Evolutionary conservation across 1,284 basidiomycete species (phyloP).

Genomic region (Naganishia sp.): DNA sequence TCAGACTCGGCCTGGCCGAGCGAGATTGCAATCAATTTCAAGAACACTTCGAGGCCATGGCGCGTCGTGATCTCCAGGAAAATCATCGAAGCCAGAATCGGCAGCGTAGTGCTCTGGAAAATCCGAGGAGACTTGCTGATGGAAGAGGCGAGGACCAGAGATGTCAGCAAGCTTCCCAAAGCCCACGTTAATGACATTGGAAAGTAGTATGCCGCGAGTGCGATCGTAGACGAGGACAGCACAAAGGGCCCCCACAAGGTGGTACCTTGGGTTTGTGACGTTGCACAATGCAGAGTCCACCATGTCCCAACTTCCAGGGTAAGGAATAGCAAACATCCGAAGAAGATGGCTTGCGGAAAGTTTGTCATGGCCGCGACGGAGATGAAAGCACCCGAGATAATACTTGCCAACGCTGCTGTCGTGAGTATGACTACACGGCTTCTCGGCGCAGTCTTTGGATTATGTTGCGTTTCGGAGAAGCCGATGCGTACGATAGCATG

Average conservation of each 20-base stretch:
- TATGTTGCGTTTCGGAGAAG: neutral
- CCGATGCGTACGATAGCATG: neutral
- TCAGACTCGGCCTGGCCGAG: neutral
- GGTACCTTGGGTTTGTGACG: neutral
- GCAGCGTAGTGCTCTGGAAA: neutral
- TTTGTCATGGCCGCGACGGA: constrained; percentile 83
- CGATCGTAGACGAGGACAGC: neutral
- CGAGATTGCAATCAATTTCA: neutral
- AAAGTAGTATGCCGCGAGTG: neutral
- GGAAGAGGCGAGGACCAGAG: neutral
- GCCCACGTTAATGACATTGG: neutral
- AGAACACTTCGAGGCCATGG: constrained; percentile 6
- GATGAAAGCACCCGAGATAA: constrained; percentile 76
- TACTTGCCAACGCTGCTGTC: constrained; percentile 39
- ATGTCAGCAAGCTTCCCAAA: neutral
- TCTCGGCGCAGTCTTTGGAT: neutral
- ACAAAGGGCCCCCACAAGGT: neutral
- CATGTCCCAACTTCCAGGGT: constrained; percentile 6
- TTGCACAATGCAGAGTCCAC: constrained; percentile 12
- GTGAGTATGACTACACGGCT: constrained; percentile 42
- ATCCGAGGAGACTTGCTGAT: no score
- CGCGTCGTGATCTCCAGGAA: constrained; percentile 1
- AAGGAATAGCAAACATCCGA: constrained; percentile 56
- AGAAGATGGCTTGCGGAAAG: constrained; percentile 75
- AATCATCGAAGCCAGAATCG: neutral